Percentiles rank a stretch among this genome's conserved stretches.
phyloP scores from a whole-genome alignment of 257 asterid genomes.

The Linaria vulgaris region DNA sequence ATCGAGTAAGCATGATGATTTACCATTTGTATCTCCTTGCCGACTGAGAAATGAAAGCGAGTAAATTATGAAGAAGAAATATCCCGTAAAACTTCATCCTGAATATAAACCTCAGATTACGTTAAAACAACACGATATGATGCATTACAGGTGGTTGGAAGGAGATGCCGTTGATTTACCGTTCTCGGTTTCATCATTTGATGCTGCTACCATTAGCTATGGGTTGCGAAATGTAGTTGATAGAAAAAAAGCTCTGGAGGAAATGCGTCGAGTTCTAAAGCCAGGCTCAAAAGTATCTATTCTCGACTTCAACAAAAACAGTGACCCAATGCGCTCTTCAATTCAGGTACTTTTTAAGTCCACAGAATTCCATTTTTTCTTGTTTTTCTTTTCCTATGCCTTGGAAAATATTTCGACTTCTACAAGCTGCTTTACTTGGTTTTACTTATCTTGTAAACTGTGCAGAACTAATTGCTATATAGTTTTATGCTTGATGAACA shows the following conservation, averaged over 20 bases:
- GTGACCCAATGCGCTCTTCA: conserved; percentile 26
- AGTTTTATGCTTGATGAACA: too few species aligned
- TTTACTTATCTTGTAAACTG: too few species aligned
- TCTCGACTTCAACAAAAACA: conserved; percentile 58
- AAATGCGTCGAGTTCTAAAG: conserved; percentile 54
- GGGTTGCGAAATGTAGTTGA: conserved; percentile 59
- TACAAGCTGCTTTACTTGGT: too few species aligned
- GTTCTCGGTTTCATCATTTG: conserved; percentile 48
- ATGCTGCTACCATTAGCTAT: conserved; percentile 60
- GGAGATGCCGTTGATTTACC: conserved; percentile 62
- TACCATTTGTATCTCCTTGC: conserved; percentile 17
- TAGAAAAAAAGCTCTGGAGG: conserved; percentile 44
- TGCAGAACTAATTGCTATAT: background rate
- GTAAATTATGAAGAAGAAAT: background rate
- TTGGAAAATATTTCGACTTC: too few species aligned
- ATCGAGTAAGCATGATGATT: conserved; percentile 60
- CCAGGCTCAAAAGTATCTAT: conserved; percentile 50
- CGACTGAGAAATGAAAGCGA: conserved; percentile 10
- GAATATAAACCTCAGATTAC: background rate
- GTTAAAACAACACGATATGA: background rate
- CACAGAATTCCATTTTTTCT: too few species aligned
- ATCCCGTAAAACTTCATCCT: conserved; percentile 5
- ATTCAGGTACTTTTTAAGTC: conserved; percentile 46
- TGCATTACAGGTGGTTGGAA: conserved; percentile 50
- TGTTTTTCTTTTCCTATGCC: too few species aligned